Base-by-base conservation (phyloP, 805 yeast genomes). In the Pichia cabralensis region DNA sequence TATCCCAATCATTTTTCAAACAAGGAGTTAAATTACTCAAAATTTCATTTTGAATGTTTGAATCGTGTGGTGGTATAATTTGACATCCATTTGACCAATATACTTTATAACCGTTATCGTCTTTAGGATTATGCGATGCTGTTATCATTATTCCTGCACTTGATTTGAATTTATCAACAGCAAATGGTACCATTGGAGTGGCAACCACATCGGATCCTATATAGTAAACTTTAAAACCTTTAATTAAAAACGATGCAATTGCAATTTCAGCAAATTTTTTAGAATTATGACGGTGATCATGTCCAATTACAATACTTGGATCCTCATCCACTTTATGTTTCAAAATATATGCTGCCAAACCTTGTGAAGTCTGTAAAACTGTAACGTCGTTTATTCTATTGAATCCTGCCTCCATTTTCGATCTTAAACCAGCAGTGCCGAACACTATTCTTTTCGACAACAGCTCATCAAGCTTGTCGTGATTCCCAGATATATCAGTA, bases 41-140 rank as follows among this genome's bases (percentile, higher is more conserved):
- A 27, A 89, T 89, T 2, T 64, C 50, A 3, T 53, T 40, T 16
- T 95, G 86, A 42, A 89, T 89, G 2, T 68, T 75, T 3, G 49
- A 47, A 50, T 92, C 97, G 49, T 79, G 85, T 0, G 98, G 97
- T 2, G 95, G 88, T 30, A 89, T 84, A 43, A 89, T 92, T 55
- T 92, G 97, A 55, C 96, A 89, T 4, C 96, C 97, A 52, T 89
- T 89, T 8, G 67, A 62, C 74, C 92, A 85, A 61, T 92, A 89
- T 1, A 89, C 97, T 52, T 89, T 89, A 60, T 84, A 89, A 0
- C 97, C 97, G 50, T 88, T 88, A 52, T 86, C 96, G 53, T 71
- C 62, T 22, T 80, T 80, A 1, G 92, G 89, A 51, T 81, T 81
- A 50, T 83, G 94, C 34, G 92, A 80, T 1, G 95, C 95, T 1